A percentile compares a stretch with the other conserved stretches of the same genome.
Conservation (phyloP, 1,139 yeast genomes). For the Blastobotrys arbuscula region DNA sequence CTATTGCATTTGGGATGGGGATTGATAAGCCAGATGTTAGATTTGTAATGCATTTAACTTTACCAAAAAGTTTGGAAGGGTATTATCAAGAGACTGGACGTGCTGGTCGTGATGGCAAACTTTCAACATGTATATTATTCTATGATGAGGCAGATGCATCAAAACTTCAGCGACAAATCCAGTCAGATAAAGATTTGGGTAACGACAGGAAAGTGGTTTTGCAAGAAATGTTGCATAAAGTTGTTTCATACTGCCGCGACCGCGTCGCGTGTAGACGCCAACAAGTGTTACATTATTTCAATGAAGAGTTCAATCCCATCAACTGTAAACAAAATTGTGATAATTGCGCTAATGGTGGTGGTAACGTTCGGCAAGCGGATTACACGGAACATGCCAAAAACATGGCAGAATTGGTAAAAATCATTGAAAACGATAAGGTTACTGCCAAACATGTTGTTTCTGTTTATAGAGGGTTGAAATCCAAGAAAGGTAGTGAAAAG, state of each 20-base stretch:
- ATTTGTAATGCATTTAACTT: slow-evolving; percentile 80
- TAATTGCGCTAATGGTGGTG: slow-evolving; percentile 52
- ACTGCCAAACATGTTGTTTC: slow-evolving; percentile 81
- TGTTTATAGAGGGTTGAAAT: slow-evolving; percentile 69
- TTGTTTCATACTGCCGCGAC: slow-evolving; percentile 88
- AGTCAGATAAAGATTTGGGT: slow-evolving; percentile 64
- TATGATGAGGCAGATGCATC: slow-evolving; percentile 63
- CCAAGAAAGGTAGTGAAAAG: slow-evolving; percentile 51
- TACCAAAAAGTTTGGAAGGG: slow-evolving; percentile 89
- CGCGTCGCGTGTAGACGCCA: slow-evolving; percentile 83
- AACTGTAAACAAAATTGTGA: slow-evolving; percentile 76
- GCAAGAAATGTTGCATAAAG: slow-evolving; percentile 69
- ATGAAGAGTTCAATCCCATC: slow-evolving; percentile 66
- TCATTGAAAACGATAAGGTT: slow-evolving; percentile 54
- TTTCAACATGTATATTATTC: slow-evolving; percentile 75
- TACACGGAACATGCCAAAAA: slow-evolving; percentile 61
- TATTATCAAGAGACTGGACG: slow-evolving; percentile 99
- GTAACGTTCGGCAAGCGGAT: slow-evolving; percentile 42
- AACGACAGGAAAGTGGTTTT: slow-evolving; percentile 69
- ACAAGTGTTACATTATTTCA: slow-evolving; percentile 84
- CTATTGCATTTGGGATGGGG: slow-evolving; percentile 99
- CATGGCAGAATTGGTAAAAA: slow-evolving; percentile 54
- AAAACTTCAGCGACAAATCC: slow-evolving; percentile 67
- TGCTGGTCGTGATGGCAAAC: slow-evolving; percentile 92
- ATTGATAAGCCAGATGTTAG: slow-evolving; percentile 95